A percentile compares a stretch with the other conserved stretches of the same genome.
These are phyloP conservation scores for Westerdykella aurantiaca DNA, from an alignment of 2,329 filamentous ascomycete genomes.

Conservation along the genomic window DNA sequence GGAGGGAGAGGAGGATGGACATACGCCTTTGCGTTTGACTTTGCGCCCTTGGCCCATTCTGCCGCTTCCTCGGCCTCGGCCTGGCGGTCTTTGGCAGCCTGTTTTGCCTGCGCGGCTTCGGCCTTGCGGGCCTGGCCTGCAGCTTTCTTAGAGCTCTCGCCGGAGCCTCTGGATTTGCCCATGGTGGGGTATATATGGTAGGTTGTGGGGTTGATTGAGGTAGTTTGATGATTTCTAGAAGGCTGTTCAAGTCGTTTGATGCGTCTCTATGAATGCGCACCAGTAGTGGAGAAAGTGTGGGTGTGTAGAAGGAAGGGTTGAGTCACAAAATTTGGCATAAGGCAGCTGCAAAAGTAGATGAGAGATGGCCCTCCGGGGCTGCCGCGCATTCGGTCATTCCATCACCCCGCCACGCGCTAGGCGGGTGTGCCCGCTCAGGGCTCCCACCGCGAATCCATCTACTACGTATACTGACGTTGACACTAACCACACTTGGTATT, in stretches of 20 bases:
- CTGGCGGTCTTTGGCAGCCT: conserved; percentile 63
- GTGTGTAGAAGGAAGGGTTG: neutral
- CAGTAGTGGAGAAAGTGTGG: neutral
- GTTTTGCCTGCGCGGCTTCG: conserved; percentile 75
- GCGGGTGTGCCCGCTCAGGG: too few species aligned
- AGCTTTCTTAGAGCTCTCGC: conserved; percentile 81
- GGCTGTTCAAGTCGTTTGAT: neutral
- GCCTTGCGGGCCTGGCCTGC: conserved; percentile 89
- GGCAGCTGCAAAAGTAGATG: too few species aligned
- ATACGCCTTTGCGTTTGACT: conserved; percentile 82
- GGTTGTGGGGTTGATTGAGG: neutral
- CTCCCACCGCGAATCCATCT: too few species aligned
- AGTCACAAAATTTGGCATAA: too few species aligned
- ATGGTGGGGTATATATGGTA: conserved; percentile 10
- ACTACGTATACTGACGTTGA: too few species aligned
- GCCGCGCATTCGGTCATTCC: too few species aligned
- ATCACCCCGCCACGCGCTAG: too few species aligned
- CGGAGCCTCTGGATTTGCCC: conserved; percentile 46
- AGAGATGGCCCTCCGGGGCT: too few species aligned
- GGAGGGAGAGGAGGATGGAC: conserved; percentile 24
- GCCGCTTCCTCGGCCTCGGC: conserved; percentile 62
- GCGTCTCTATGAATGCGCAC: neutral
- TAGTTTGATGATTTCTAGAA: neutral
- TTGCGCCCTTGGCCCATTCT: conserved; percentile 81
- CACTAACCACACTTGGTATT: too few species aligned